phyloP scores from a whole-genome alignment of 176 grass and related monocot genomes.

The Aegilops longissima region DNA sequence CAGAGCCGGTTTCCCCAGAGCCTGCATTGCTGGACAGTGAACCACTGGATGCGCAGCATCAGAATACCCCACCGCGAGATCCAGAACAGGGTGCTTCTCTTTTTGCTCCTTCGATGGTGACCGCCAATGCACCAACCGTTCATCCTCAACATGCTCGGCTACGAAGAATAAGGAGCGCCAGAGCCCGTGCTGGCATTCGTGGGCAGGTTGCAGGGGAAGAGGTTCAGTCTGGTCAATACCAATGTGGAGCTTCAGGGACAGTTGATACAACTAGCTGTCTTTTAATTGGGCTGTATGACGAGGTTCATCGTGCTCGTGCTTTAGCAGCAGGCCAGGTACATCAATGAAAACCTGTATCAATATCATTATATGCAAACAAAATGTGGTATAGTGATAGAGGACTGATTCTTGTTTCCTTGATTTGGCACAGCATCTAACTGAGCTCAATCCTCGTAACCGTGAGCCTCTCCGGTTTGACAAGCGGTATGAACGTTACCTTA shows the following conservation, averaged over 20 bases:
- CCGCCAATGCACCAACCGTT: neutral
- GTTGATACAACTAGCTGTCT: neutral
- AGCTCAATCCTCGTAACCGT: constrained; percentile 37
- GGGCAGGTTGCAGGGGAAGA: neutral
- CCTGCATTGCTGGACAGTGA: neutral
- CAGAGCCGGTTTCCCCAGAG: constrained; percentile 13
- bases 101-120: neutral
- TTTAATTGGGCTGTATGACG: constrained; percentile 38
- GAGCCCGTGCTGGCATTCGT: neutral
- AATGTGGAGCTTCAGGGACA: constrained; percentile 1
- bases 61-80: neutral
- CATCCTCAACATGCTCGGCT: neutral
- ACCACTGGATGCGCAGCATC: neutral
- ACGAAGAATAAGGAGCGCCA: constrained; percentile 8
- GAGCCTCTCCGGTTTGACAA: constrained; percentile 41
- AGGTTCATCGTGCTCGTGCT: constrained; percentile 32
- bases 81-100: neutral
- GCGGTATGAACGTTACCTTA: constrained; percentile 35
- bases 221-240: constrained; percentile 19
- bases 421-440: constrained; percentile 32
- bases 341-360: neutral
- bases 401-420: constrained; percentile 11
- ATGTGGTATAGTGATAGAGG: neutral
- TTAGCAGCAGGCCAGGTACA: constrained; percentile 42
- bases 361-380: neutral